Evolutionary conservation across 2,329 filamentous ascomycete species (phyloP).

Genomic region (Paraphaeosphaeria minitans): DNA sequence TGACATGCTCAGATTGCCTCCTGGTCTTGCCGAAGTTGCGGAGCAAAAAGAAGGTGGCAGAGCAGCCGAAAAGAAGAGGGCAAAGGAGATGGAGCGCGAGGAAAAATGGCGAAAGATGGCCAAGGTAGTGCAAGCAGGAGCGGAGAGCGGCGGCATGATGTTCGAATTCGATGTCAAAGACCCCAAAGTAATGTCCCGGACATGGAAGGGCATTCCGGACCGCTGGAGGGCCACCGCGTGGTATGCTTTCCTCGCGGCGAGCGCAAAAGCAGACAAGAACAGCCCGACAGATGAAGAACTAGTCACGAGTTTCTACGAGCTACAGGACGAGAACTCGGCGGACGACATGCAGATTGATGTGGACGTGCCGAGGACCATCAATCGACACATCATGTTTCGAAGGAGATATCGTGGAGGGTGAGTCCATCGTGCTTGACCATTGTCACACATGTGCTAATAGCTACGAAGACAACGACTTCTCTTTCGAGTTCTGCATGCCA

Average conservation of each 20-base stretch:
- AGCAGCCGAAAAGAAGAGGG: constrained; percentile 56
- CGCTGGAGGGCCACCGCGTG: constrained; percentile 92
- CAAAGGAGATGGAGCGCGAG: constrained; percentile 65
- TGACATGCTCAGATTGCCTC: constrained; percentile 68
- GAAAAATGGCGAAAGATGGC: constrained; percentile 74
- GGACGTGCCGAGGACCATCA: constrained; percentile 94
- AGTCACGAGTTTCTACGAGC: constrained; percentile 70
- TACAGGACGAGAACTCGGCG: constrained; percentile 75
- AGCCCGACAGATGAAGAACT: constrained; percentile 73
- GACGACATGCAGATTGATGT: constrained; percentile 98
- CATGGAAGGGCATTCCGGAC: constrained; percentile 98
- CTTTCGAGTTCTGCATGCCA: constrained; percentile 88
- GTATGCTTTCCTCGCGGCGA: constrained; percentile 87
- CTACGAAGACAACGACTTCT: constrained; percentile 71
- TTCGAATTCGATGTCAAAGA: constrained; percentile 82
- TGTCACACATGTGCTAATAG: constrained; percentile 20
- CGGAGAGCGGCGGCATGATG: constrained; percentile 64
- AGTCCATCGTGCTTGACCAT: constrained; percentile 13
- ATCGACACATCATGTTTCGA: constrained; percentile 95
- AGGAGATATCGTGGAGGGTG: constrained; percentile 82
- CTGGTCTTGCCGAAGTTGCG: constrained; percentile 54
- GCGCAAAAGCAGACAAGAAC: constrained; percentile 68
- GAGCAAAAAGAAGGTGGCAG: constrained; percentile 54
- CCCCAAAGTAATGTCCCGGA: constrained; percentile 81
- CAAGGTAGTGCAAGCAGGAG: constrained; percentile 50